Base-by-base conservation (phyloP, 2,329 filamentous ascomycete genomes). In the Diplocarpon rosae region DNA sequence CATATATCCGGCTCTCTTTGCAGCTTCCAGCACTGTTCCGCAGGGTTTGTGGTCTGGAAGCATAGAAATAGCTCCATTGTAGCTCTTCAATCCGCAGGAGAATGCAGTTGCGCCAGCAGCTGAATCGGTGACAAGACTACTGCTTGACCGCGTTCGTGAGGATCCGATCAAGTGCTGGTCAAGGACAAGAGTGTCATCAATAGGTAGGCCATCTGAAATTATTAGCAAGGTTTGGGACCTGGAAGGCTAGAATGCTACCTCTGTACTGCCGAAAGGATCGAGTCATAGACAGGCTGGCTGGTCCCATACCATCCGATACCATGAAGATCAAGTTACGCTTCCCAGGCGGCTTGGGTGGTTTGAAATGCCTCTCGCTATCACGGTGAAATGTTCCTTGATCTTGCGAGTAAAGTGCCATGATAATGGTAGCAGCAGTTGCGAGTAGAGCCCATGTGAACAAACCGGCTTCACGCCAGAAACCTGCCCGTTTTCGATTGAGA, bases 261-360 rank as follows among this genome's bases (percentile, higher is more conserved):
- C 80, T 72, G 55, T 82, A 76, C 64, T 98, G 92, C 54, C 85
- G 79, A 68, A 83, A 98, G 60, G 80, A 85, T 45, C 92, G 76
- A 6, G 92, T 95, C 62, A 98, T 66, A 20, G 83, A 84, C 43
- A 98, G 72, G 56, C 86, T 90, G 8, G 92, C 86, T 7, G 92
- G 92, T 0, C 92, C 92, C 92, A 98, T 98, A 59, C 92, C 92
- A 63, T 98, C 92, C 0, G 87, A 95, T 31, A 98, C 90, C 92
- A 98, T 98, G 70, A 98, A 96, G 57, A 98, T 83, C 42, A 98
- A 72, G 65, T 96, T 98, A 43, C 86, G 77, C 71, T 96, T 98
- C 42, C 79, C 77, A 24, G 58, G 65, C 45, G 71, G 69, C 31
- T 52, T 54, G 5, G 42, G 30, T 14, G 48, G 50, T 28, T 45